phyloP scores from a whole-genome alignment of 192 early-diverging fungal species.

The Entomortierella lignicola region DNA sequence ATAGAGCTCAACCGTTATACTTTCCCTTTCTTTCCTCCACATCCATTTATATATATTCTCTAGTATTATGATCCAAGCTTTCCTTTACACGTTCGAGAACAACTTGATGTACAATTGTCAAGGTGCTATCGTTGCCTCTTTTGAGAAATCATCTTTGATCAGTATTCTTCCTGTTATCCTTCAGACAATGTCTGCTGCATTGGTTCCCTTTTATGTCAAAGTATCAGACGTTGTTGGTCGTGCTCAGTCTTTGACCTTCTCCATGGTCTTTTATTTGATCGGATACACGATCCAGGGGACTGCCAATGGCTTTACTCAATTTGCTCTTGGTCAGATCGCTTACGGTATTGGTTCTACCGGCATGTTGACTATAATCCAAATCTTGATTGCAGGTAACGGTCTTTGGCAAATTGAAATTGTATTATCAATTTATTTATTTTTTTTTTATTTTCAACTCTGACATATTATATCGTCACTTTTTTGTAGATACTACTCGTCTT shows the following conservation, averaged over 20 bases:
- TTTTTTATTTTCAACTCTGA: background rate
- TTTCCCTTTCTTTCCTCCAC: background rate
- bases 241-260: constrained; percentile 42
- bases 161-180: constrained; percentile 40
- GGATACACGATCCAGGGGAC: constrained; percentile 47
- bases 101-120: constrained; percentile 43
- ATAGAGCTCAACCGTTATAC: no score
- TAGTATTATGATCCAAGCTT: constrained; percentile 33
- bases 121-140: constrained; percentile 5
- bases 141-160: constrained; percentile 9
- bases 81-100: constrained; percentile 42
- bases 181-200: constrained; percentile 44
- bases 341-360: constrained; percentile 42
- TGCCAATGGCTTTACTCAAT: constrained; percentile 18
- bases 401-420: no score
- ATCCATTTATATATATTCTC: no score
- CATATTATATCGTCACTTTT: background rate
- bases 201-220: constrained; percentile 51
- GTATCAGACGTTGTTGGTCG: constrained; percentile 46
- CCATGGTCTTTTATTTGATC: constrained; percentile 46
- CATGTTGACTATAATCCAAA: constrained; percentile 38
- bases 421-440: background rate
- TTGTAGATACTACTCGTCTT: constrained; percentile 29
- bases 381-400: constrained; percentile 42
- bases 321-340: constrained; percentile 37